These are phyloP conservation scores for Russula sp. DNA, from an alignment of 768 basidiomycete genomes.

Conservation along the genomic window DNA sequence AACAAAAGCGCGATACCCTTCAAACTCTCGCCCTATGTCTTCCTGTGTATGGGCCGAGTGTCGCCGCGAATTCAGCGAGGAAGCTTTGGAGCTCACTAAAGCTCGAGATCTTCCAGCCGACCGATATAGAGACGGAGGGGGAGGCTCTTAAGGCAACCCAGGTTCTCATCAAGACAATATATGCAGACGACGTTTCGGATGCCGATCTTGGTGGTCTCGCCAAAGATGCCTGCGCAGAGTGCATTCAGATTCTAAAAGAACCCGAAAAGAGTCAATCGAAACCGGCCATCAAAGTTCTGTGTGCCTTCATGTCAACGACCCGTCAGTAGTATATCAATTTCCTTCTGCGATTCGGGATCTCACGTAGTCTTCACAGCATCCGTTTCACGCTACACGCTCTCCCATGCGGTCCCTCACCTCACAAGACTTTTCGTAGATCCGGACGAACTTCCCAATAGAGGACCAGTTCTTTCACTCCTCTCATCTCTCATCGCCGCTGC, in stretches of 20 bases:
- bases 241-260: conserved; percentile 73
- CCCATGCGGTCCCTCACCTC: conserved; percentile 72
- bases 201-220: conserved; percentile 54
- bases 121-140: conserved; percentile 69
- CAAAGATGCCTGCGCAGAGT: conserved; percentile 75
- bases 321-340: conserved; percentile 48
- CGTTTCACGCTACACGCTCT: conserved; percentile 63
- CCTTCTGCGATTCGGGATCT: background rate
- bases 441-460: conserved; percentile 62
- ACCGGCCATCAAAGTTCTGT: conserved; percentile 81
- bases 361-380: conserved; percentile 47
- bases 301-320: conserved; percentile 72
- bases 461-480: conserved; percentile 63
- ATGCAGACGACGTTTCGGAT: conserved; percentile 43
- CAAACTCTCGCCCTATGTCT: conserved; percentile 73
- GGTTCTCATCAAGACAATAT: conserved; percentile 71
- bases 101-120: conserved; percentile 95
- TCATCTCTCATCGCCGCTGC: conserved; percentile 60
- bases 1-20: conserved; percentile 75
- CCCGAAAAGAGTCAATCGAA: conserved; percentile 93
- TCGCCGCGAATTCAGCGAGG: conserved; percentile 58
- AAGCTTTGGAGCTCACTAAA: conserved; percentile 92
- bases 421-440: conserved; percentile 70
- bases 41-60: conserved; percentile 73
- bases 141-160: conserved; percentile 70